Conservation (phyloP, 306 rosid genomes). For the Malus domestica region DNA sequence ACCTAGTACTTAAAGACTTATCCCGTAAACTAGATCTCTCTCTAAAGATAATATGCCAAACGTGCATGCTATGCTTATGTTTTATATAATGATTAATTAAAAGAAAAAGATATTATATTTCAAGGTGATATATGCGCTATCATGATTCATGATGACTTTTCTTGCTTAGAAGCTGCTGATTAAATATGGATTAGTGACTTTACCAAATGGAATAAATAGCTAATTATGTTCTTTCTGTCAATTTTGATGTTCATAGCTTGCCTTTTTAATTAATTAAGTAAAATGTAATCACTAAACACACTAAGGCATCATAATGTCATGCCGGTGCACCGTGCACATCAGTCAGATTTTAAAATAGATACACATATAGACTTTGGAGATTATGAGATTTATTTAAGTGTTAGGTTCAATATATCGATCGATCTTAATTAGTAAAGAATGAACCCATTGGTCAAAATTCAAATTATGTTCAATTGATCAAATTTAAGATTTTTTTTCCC, state of each 20-base stretch:
- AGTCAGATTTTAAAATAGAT: no score
- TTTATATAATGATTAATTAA: not conserved
- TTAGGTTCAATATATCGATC: no score
- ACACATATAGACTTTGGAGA: no score
- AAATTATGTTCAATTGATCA: no score
- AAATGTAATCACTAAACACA: slow-evolving; percentile 11
- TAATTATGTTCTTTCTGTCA: slow-evolving; percentile 16
- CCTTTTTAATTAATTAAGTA: slow-evolving; percentile 19
- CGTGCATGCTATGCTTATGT: slow-evolving; percentile 14
- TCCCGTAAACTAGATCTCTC: not conserved
- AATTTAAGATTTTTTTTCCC: no score
- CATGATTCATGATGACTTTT: slow-evolving; percentile 13
- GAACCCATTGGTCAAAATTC: no score
- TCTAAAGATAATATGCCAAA: slow-evolving; percentile 26
- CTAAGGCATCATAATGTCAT: not conserved
- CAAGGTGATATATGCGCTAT: not conserved
- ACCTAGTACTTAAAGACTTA: no score
- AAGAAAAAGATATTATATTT: not conserved
- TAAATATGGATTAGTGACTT: slow-evolving; percentile 2
- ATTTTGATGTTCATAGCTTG: slow-evolving; percentile 43
- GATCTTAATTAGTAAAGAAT: no score
- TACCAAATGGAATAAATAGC: slow-evolving; percentile 38
- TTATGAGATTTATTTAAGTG: no score
- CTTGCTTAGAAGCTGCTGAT: slow-evolving; percentile 1
- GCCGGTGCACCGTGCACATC: not conserved